Evolutionary conservation across 345 rosid genomes (phyloP), one percentile per base, ranked within the genome.

Genomic region (Ceriops tagal): DNA sequence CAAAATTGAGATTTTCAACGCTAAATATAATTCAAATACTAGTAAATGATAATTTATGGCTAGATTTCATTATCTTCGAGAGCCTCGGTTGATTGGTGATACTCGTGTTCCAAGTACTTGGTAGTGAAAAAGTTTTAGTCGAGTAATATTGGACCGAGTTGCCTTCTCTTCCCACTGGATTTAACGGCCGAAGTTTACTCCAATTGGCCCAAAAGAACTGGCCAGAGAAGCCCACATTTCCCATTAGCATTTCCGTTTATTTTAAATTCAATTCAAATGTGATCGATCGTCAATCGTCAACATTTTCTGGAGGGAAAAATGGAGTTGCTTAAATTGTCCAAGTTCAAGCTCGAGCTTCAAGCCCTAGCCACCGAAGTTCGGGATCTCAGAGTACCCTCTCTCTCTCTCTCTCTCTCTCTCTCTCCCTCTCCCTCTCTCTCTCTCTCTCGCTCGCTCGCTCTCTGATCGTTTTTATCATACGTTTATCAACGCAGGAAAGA

Each of bases 291-390:
- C 22, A 18, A 55, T 15, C 6, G 28, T 55, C 28, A 3, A 11
- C 30, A 55, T 21, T 55, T 53, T 55, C 58, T 56, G 74, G 71
- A 49, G 39, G 66, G 74, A 72, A 73, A 55, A 5, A 92, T 89
- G 97, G 97, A 92, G 82, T 52, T 89, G 79, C 89, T 89, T n/a
- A 89, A 81, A 75, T 58, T 92, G 19, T 88, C 93, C 62, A 92
- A 85, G 78, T 92, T 89, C 85, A 89, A 77, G 73, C 85, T 89
- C 80, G 92, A 84, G 78, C 93, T 92, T 74, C 89, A 78, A 35
- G 82, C 92, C 61, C 72, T 89, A 67, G 72, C 82, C 75, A 65
- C 83, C 61, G 93, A 92, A 79, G 82, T 77, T 60, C 86, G 91
- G 71, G 87, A 84, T 76, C 87, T 86, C 63, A 80, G 87, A 66